These are phyloP conservation scores for Phytopythium chamaehyphon DNA, from an alignment of 352 stramenopile species.

Conservation along the genomic window DNA sequence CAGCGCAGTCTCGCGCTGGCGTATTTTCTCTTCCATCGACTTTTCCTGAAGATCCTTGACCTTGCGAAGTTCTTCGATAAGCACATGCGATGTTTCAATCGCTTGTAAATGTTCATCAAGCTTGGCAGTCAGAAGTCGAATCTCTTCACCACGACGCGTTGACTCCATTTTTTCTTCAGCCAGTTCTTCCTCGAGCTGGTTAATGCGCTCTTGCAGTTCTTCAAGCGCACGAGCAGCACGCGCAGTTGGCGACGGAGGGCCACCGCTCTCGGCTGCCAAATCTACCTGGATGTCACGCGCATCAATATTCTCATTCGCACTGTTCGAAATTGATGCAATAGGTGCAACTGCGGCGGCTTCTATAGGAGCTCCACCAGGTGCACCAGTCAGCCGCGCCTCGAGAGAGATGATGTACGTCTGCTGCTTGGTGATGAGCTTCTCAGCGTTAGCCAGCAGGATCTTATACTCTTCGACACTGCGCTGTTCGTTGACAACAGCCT, in stretches of 20 bases:
- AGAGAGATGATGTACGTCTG: constrained; percentile 82
- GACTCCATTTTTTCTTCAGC: constrained; percentile 80
- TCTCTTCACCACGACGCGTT: constrained; percentile 67
- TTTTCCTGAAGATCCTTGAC: constrained; percentile 67
- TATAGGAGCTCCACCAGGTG: constrained; percentile 1
- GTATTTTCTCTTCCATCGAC: constrained; percentile 61
- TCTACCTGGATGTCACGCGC: constrained; percentile 24
- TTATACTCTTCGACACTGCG: constrained; percentile 91
- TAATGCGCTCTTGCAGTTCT: constrained; percentile 67
- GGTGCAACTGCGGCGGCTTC: background rate
- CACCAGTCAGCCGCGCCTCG: constrained; percentile 49
- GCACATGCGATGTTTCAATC: constrained; percentile 51
- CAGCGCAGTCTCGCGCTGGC: constrained; percentile 50
- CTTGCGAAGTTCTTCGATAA: constrained; percentile 61
- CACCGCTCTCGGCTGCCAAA: constrained; percentile 5
- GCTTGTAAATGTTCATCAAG: constrained; percentile 53
- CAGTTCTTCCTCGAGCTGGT: constrained; percentile 71
- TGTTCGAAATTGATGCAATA: background rate
- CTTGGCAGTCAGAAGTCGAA: constrained; percentile 61
- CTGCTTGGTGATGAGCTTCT: constrained; percentile 79
- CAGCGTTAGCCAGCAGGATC: constrained; percentile 68
- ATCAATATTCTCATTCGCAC: constrained; percentile 6
- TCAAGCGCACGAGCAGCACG: constrained; percentile 55
- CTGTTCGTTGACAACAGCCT: constrained; percentile 91
- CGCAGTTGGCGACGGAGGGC: constrained; percentile 37